Base-by-base conservation (phyloP, 2,329 filamentous ascomycete species). In the Fusarium luffae region DNA sequence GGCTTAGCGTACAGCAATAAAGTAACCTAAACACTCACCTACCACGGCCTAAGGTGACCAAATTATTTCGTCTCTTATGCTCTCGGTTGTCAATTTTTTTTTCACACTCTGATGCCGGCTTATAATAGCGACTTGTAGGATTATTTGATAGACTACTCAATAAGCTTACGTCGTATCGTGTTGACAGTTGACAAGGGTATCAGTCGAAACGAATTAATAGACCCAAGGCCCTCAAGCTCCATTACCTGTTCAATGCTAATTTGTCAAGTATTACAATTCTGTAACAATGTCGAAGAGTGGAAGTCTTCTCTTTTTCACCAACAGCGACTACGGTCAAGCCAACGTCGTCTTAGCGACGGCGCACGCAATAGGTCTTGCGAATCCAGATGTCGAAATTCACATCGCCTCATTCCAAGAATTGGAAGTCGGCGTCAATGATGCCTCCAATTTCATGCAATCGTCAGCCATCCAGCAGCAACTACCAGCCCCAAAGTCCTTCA, bases 341-440 rank as follows among this genome's bases (percentile, higher is more conserved):
- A 58, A 58, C 2, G 49, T 58, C 7, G 18, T 58, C 2, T 21
- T 58, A 6, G 37, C 55, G 4, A 55, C 49, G 4, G 49, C 55
- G 4, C 49, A 58, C 4, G 21, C 37, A 7, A 28, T 58, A 1
- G 14, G 37, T 1, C 34, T 55, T 2, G 8, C 14, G 0, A 8
- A 40, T 1, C 5, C 28, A 27, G 1, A 27, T 16, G 11, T 27
- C 8, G 21, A 55, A 32, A 55, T 58, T 0, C 27, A 43, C 13
- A 21, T 55, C 2, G 55, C 49, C 14, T 58, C 49, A 0, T 58
- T 55, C 6, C 13, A 10, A 3, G 55, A 43, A 1, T 3, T 58
- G 2, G 40, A 23, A 10, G 6, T 0, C 2, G 27, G 27, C 1
- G 55, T 43, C 10, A 6, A 16, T 23, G 1, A 58, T 12, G 37